Percentiles rank a stretch among this genome's conserved stretches.
These are phyloP conservation scores for Fraxinus nigra DNA, from an alignment of 305 asterid genomes.

Conservation along the genomic window DNA sequence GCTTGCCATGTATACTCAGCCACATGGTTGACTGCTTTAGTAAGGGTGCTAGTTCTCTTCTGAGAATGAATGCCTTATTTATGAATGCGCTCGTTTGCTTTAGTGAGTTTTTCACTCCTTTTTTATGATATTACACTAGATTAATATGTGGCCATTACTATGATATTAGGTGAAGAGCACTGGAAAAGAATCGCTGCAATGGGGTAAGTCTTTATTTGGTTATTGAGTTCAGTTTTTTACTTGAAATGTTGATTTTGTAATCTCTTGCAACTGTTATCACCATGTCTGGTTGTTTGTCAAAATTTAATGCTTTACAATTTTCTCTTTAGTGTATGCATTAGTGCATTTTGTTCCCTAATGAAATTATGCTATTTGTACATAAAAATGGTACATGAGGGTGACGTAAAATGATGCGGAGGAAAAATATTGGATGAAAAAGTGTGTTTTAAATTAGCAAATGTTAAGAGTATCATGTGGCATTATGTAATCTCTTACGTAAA, in stretches of 20 bases:
- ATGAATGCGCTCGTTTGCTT: background rate
- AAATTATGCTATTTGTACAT: background rate
- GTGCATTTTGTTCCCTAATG: background rate
- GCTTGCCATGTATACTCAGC: background rate
- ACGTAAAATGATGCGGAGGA: background rate
- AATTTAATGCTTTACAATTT: background rate
- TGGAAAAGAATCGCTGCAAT: slow-evolving; percentile 81
- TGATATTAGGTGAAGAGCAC: slow-evolving; percentile 62
- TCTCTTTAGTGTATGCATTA: background rate
- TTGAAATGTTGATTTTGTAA: background rate
- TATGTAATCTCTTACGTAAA: background rate
- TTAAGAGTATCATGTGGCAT: background rate
- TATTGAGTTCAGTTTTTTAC: background rate
- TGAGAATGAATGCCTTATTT: background rate
- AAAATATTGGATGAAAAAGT: background rate
- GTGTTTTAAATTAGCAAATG: background rate
- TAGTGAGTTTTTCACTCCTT: background rate
- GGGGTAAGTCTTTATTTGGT: slow-evolving; percentile 55
- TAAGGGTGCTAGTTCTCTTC: background rate
- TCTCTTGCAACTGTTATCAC: background rate
- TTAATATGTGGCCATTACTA: background rate
- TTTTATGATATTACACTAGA: background rate
- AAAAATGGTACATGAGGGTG: background rate
- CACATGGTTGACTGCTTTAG: background rate
- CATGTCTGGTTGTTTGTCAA: background rate